Conservation (phyloP, 257 asterid genomes). For the Scutellaria minor region DNA sequence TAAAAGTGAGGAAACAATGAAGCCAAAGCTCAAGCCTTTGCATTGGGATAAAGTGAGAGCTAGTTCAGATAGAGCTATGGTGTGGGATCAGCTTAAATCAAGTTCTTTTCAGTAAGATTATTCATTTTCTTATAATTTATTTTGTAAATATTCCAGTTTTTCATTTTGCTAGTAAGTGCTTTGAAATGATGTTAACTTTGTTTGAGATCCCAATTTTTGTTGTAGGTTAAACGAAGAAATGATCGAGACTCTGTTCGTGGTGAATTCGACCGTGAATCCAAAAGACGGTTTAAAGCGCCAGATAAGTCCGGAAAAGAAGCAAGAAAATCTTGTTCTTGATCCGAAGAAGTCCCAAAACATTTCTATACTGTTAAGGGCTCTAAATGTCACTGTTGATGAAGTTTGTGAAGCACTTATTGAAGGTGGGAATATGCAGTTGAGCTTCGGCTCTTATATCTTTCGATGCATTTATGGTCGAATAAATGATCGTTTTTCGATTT, state of each 20-base stretch:
- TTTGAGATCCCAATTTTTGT: slow-evolving; percentile 20
- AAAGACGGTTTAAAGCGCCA: slow-evolving; percentile 50
- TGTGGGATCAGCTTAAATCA: slow-evolving; percentile 82
- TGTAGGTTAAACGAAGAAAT: slow-evolving; percentile 83
- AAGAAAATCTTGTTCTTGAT: slow-evolving; percentile 68
- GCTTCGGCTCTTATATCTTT: not conserved
- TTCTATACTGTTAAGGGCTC: slow-evolving; percentile 72
- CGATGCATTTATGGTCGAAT: not conserved
- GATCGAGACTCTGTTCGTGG: slow-evolving; percentile 72
- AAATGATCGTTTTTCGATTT: not conserved
- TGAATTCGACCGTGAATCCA: slow-evolving; percentile 47
- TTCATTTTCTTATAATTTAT: not conserved
- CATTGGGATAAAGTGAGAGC: slow-evolving; percentile 94
- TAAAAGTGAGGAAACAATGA: slow-evolving; percentile 47
- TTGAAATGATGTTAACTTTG: not conserved
- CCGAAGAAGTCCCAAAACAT: slow-evolving; percentile 84
- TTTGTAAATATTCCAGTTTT: not conserved
- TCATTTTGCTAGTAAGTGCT: not conserved
- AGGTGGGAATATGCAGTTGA: slow-evolving; percentile 46
- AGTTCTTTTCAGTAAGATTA: slow-evolving; percentile 77
- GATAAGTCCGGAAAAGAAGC: slow-evolving; percentile 35
- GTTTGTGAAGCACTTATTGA: slow-evolving; percentile 83
- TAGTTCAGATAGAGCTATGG: slow-evolving; percentile 73
- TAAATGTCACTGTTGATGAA: slow-evolving; percentile 70
- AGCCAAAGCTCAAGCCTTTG: slow-evolving; percentile 77